A percentile compares a stretch with the other conserved stretches of the same genome.
phyloP scores from a whole-genome alignment of 805 yeast genomes.

The Cyberlindnera euphorbiiphila region DNA sequence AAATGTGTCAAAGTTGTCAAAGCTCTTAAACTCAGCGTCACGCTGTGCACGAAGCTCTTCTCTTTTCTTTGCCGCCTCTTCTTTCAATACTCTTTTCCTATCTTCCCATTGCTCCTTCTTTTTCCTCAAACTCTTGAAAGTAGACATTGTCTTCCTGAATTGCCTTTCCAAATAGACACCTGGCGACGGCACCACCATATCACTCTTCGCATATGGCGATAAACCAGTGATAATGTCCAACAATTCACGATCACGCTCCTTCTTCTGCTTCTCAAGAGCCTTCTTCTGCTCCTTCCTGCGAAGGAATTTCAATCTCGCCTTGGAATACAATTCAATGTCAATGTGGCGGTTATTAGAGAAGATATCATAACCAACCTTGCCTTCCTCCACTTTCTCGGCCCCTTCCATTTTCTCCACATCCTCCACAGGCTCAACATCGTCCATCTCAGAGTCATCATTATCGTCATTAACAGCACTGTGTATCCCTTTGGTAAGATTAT shows the following conservation, averaged over 20 bases:
- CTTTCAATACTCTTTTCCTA: slow-evolving; percentile 19
- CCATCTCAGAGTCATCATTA: background rate
- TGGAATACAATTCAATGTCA: slow-evolving; percentile 57
- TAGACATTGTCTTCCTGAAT: slow-evolving; percentile 29
- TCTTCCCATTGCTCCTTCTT: slow-evolving; percentile 30
- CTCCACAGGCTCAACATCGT: background rate
- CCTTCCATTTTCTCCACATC: slow-evolving; percentile 5
- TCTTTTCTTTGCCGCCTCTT: slow-evolving; percentile 13
- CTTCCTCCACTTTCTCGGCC: background rate
- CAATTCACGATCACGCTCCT: slow-evolving; percentile 1
- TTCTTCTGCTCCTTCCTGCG: slow-evolving; percentile 12
- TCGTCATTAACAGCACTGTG: slow-evolving; percentile 2
- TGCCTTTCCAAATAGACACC: slow-evolving; percentile 31
- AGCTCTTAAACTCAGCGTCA: slow-evolving; percentile 11
- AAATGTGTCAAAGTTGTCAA: slow-evolving; percentile 19
- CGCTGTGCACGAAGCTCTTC: slow-evolving; percentile 7
- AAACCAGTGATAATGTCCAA: slow-evolving; percentile 7
- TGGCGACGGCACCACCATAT: slow-evolving; percentile 5
- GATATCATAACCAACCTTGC: slow-evolving; percentile 1
- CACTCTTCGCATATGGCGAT: slow-evolving; percentile 15
- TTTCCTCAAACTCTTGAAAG: slow-evolving; percentile 33
- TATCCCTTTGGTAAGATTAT: slow-evolving; percentile 40
- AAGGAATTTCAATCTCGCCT: slow-evolving; percentile 39
- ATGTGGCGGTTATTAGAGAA: slow-evolving; percentile 28
- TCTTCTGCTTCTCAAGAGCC: too few species aligned